Conservation (phyloP, 768 basidiomycete species). For the Amanita subjunquillea region DNA sequence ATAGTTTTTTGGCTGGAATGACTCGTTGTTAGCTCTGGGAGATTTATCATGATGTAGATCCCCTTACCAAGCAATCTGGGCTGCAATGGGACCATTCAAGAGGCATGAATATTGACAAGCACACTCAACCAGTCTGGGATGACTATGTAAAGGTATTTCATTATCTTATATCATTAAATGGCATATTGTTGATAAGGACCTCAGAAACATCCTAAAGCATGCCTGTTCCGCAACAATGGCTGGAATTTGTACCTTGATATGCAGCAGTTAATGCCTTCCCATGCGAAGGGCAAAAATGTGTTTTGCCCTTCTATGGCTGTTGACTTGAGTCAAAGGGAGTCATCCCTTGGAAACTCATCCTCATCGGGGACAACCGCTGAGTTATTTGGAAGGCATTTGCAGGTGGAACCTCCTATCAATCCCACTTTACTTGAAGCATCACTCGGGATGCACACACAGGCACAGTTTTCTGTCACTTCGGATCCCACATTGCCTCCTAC, state of each 20-base stretch:
- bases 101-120: too few species aligned
- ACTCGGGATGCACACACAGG: neutral
- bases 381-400: neutral
- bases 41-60: too few species aligned
- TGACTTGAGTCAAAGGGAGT: neutral
- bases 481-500: neutral
- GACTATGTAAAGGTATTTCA: neutral
- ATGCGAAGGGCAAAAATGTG: neutral
- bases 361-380: neutral
- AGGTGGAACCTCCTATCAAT: neutral
- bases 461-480: neutral
- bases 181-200: neutral
- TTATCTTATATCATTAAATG: neutral
- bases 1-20: too few species aligned
- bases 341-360: neutral
- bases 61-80: too few species aligned
- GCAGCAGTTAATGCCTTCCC: neutral
- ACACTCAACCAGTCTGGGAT: too few species aligned
- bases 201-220: neutral
- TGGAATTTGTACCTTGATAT: neutral
- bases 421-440: neutral
- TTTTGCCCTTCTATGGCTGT: neutral
- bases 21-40: too few species aligned
- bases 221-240: neutral
- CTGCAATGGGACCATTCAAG: too few species aligned